These are phyloP conservation scores for Phaffia tasmanica DNA, from an alignment of 768 basidiomycete species.

Conservation along the genomic window DNA sequence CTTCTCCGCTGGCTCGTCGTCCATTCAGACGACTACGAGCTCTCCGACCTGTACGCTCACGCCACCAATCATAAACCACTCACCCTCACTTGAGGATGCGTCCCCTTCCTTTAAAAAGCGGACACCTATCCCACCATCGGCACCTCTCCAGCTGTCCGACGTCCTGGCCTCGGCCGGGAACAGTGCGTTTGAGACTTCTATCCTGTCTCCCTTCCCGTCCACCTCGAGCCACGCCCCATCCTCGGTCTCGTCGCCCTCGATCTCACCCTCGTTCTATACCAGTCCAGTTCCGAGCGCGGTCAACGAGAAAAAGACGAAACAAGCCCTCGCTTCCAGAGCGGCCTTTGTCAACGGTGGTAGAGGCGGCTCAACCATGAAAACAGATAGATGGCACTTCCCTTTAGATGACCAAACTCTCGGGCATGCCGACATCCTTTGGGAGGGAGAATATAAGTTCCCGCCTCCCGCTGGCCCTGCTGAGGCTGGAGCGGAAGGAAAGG, in stretches of 20 bases:
- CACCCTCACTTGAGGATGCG: slow-evolving; percentile 4
- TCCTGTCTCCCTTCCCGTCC: no score
- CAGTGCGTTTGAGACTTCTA: not conserved
- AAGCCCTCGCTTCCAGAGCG: slow-evolving; percentile 16
- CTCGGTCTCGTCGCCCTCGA: no score
- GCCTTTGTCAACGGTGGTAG: slow-evolving; percentile 16
- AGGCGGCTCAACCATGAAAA: slow-evolving; percentile 2
- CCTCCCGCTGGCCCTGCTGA: not conserved
- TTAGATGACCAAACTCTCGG: no score
- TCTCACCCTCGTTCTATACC: not conserved
- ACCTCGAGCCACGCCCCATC: no score
- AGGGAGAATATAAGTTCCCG: slow-evolving; percentile 16
- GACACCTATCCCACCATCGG: slow-evolving; percentile 19
- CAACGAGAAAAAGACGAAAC: slow-evolving; percentile 21
- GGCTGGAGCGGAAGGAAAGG: slow-evolving; percentile 1
- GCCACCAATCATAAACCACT: not conserved
- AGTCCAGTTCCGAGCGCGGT: not conserved
- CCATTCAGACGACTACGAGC: not conserved
- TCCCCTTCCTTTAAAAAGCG: slow-evolving; percentile 18
- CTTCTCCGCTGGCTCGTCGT: not conserved
- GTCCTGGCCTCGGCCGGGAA: slow-evolving; percentile 18
- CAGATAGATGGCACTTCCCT: not conserved
- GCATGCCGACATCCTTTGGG: slow-evolving; percentile 7
- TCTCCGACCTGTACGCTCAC: slow-evolving; percentile 5
- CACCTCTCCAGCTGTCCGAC: slow-evolving; percentile 23